Evolutionary conservation across 1,139 yeast genomes (phyloP).

Genomic region (Kazachstania sp.): DNA sequence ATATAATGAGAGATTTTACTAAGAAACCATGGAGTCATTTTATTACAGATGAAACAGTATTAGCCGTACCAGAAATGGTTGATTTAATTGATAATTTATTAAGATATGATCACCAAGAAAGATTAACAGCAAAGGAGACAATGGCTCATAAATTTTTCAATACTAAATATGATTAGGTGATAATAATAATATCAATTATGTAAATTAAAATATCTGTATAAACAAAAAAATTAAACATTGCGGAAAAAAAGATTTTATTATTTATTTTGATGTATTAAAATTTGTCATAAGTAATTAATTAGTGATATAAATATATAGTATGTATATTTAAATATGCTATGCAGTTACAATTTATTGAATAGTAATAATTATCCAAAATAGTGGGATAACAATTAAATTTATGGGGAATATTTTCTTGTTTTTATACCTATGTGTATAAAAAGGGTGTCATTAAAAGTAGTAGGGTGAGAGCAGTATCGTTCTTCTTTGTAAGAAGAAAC

Average conservation of each 20-base stretch:
- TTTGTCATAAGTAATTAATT: not conserved
- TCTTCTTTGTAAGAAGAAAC: too few species aligned
- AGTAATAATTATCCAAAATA: too few species aligned
- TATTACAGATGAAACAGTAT: conserved; percentile 44
- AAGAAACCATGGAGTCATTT: conserved; percentile 63
- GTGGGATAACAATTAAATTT: not conserved
- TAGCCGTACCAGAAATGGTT: conserved; percentile 53
- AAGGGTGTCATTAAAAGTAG: not conserved
- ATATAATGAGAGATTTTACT: conserved; percentile 54
- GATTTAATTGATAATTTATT: conserved; percentile 59
- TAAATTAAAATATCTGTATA: not conserved
- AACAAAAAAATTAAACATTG: too few species aligned
- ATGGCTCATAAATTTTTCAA: conserved; percentile 50
- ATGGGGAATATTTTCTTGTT: not conserved
- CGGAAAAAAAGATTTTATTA: not conserved
- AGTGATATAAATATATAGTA: not conserved
- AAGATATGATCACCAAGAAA: conserved; percentile 63
- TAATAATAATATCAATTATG: not conserved
- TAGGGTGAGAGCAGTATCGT: not conserved
- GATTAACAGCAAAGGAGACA: conserved; percentile 71
- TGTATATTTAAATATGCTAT: not conserved
- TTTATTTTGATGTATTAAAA: not conserved
- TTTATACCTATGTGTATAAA: not conserved
- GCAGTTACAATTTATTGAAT: not conserved
- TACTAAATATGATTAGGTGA: conserved; percentile 12